Percentiles rank a stretch among this genome's conserved stretches.
These are phyloP conservation scores for Clitopilus passeckerianus DNA, from an alignment of 768 basidiomycete species.

Conservation along the genomic window DNA sequence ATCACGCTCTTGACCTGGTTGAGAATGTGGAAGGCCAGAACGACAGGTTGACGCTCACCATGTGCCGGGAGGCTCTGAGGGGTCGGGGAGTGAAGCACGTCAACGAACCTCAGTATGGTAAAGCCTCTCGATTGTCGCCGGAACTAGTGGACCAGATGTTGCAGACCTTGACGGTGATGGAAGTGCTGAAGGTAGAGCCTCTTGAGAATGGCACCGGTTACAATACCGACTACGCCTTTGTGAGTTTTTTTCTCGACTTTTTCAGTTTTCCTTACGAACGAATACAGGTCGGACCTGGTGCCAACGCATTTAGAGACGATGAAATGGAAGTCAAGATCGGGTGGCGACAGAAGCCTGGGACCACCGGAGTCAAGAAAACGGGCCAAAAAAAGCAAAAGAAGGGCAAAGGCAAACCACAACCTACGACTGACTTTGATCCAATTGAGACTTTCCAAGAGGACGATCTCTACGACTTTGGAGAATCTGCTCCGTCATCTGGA, in stretches of 20 bases:
- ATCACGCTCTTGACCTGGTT: constrained; percentile 54
- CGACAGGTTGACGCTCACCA: constrained; percentile 53
- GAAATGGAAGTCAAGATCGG: constrained; percentile 20
- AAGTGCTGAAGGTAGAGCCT: constrained; percentile 44
- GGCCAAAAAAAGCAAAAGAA: constrained; percentile 8
- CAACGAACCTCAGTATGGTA: constrained; percentile 45
- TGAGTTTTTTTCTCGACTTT: constrained; percentile 14
- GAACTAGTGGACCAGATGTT: constrained; percentile 66
- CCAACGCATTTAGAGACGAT: constrained; percentile 20
- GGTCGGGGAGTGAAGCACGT: constrained; percentile 54
- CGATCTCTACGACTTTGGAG: neutral
- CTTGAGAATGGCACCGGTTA: constrained; percentile 40
- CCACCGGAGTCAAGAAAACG: constrained; percentile 8
- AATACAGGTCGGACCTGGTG: constrained; percentile 28
- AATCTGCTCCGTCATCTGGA: neutral
- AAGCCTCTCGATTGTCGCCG: constrained; percentile 40
- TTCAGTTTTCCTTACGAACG: neutral
- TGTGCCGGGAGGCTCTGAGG: constrained; percentile 58
- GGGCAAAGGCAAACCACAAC: constrained; percentile 20
- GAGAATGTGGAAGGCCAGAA: constrained; percentile 33
- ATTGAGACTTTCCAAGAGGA: constrained; percentile 29
- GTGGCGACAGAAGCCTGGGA: constrained; percentile 24
- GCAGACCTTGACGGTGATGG: constrained; percentile 44
- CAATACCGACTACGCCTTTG: constrained; percentile 49
- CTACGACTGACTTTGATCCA: constrained; percentile 22